Percentiles rank a stretch among this genome's conserved stretches.
These are phyloP conservation scores for Dendrobium chrysotoxum DNA, from an alignment of 106 monocot genomes.

Conservation along the genomic window DNA sequence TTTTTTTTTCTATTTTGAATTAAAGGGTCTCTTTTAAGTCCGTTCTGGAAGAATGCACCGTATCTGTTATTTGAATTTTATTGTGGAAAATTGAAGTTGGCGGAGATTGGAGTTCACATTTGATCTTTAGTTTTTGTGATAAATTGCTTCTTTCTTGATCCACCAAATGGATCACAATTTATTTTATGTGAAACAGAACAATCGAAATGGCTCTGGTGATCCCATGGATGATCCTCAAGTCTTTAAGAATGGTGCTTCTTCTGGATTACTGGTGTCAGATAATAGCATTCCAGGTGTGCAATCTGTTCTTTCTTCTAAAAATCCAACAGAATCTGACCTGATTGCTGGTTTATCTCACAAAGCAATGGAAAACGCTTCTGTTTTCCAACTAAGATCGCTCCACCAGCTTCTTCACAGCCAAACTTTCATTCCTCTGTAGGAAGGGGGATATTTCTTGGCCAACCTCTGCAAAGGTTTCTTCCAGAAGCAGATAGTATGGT, in stretches of 20 bases:
- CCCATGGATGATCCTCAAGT: constrained; percentile 19
- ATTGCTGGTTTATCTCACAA: constrained; percentile 12
- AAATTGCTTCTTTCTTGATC: not conserved
- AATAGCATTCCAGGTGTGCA: constrained; percentile 20
- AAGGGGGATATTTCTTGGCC: constrained; percentile 10
- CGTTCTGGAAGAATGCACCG: no score
- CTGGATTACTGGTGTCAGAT: constrained; percentile 34
- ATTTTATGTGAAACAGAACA: constrained; percentile 29
- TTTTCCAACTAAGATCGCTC: constrained; percentile 14
- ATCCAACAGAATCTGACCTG: constrained; percentile 20
- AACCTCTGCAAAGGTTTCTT: constrained; percentile 27
- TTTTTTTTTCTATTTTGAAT: no score
- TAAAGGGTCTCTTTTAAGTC: no score
- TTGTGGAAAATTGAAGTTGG: not conserved
- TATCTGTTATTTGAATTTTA: not conserved
- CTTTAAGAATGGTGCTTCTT: constrained; percentile 28
- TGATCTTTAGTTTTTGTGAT: not conserved
- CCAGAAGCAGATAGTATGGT: constrained; percentile 36
- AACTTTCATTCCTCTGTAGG: constrained; percentile 16
- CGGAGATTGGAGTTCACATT: not conserved
- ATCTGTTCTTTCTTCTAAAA: constrained; percentile 19
- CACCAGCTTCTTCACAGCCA: constrained; percentile 8
- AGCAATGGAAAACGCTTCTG: constrained; percentile 12
- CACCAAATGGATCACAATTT: not conserved
- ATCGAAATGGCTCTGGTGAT: constrained; percentile 31